These are phyloP conservation scores for Saccharomycopsis sp. DNA, from an alignment of 805 yeast species.

Conservation along the genomic window DNA sequence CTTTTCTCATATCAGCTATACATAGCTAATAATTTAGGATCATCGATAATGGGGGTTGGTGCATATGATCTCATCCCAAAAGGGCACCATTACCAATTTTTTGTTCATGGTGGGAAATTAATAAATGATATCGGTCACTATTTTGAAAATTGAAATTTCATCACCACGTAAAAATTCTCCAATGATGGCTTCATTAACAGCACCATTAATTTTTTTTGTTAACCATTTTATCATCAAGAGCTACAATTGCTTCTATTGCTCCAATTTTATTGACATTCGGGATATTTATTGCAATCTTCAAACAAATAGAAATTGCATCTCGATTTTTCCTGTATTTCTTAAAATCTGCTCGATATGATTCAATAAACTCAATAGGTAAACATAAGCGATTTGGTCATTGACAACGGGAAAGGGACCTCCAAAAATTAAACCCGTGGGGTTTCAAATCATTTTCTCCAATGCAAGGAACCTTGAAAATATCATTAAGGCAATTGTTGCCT, in stretches of 20 bases:
- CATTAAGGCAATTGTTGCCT: no score
- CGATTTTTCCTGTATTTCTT: no score
- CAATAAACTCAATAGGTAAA: no score
- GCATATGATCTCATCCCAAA: constrained; percentile 99
- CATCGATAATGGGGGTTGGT: constrained; percentile 92
- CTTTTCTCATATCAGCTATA: constrained; percentile 92
- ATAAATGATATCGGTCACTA: constrained; percentile 87
- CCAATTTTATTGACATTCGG: constrained; percentile 90
- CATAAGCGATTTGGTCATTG: no score
- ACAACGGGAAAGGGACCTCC: no score
- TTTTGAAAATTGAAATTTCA: constrained; percentile 86
- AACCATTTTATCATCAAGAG: constrained; percentile 84
- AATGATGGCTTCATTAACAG: constrained; percentile 92
- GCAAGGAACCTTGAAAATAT: no score
- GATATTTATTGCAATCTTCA: constrained; percentile 97
- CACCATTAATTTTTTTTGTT: constrained; percentile 82
- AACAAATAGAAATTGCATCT: no score
- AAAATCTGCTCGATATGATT: no score
- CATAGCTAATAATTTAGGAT: constrained; percentile 59
- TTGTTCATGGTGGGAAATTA: constrained; percentile 94
- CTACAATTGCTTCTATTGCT: constrained; percentile 77
- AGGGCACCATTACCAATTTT: constrained; percentile 91
- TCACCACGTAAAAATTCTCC: constrained; percentile 97
- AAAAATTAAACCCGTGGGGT: no score
- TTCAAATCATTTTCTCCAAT: no score